Conservation (phyloP, 1,139 yeast species). For the Hyphopichia burtonii region DNA sequence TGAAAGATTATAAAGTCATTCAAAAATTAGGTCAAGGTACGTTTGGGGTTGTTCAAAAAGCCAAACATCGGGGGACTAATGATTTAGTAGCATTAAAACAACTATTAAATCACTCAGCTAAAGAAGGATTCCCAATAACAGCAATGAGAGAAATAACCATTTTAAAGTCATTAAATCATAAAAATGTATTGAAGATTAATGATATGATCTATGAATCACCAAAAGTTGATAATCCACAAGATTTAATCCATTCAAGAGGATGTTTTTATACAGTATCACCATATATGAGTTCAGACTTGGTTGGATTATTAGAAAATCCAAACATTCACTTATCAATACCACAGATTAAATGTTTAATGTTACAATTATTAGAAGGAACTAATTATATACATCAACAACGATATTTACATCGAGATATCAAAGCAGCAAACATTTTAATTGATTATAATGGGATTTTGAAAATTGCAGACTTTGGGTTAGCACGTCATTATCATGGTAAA, state of each 20-base stretch:
- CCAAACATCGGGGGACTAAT: slow-evolving; percentile 28
- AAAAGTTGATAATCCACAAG: slow-evolving; percentile 30
- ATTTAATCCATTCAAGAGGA: slow-evolving; percentile 41
- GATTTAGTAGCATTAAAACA: slow-evolving; percentile 62
- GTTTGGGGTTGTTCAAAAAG: slow-evolving; percentile 51
- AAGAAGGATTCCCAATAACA: slow-evolving; percentile 93
- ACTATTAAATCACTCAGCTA: slow-evolving; percentile 76
- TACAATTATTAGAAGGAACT: slow-evolving; percentile 75
- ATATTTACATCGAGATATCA: slow-evolving; percentile 85
- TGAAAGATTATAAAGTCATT: slow-evolving; percentile 33
- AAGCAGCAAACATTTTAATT: slow-evolving; percentile 87
- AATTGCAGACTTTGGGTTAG: slow-evolving; percentile 90
- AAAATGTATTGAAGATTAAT: slow-evolving; percentile 71
- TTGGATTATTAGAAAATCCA: slow-evolving; percentile 89
- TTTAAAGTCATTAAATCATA: slow-evolving; percentile 66
- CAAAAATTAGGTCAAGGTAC: slow-evolving; percentile 49
- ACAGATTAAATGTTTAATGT: slow-evolving; percentile 82
- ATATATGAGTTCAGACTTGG: slow-evolving; percentile 89
- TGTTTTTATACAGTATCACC: slow-evolving; percentile 87
- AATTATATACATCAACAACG: slow-evolving; percentile 74
- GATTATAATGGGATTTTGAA: slow-evolving; percentile 76
- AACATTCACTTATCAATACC: slow-evolving; percentile 56
- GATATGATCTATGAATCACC: slow-evolving; percentile 78
- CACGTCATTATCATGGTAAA: slow-evolving; percentile 73
- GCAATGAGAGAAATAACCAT: slow-evolving; percentile 92